phyloP scores from a whole-genome alignment of 106 monocot species.

The Xerophyta viscosa region DNA sequence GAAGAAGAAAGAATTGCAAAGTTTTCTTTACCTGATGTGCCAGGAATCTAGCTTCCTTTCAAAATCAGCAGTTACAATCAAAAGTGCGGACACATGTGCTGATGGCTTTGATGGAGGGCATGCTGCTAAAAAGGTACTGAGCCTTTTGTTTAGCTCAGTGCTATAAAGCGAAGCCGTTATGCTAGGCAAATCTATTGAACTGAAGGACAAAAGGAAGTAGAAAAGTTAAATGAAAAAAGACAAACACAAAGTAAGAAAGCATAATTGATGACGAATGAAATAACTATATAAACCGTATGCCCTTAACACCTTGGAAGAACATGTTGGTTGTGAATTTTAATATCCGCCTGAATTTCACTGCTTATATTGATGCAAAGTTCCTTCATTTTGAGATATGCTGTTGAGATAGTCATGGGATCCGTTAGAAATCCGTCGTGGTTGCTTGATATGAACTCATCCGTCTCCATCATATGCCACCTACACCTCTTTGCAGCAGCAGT shows the following conservation, averaged over 20 bases:
- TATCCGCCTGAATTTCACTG: constrained; percentile 80
- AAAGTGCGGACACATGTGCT: constrained; percentile 59
- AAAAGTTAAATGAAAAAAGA: constrained; percentile 1
- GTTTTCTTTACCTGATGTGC: constrained; percentile 61
- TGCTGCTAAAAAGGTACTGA: constrained; percentile 57
- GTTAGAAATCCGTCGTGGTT: constrained; percentile 57
- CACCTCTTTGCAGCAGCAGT: constrained; percentile 72
- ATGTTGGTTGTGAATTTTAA: constrained; percentile 89
- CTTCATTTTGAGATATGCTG: constrained; percentile 93
- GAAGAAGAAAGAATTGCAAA: too few species aligned
- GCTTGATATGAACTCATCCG: too few species aligned
- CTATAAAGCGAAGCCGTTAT: constrained; percentile 76
- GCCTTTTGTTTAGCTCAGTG: constrained; percentile 54
- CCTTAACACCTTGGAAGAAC: constrained; percentile 78
- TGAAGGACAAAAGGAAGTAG: constrained; percentile 18
- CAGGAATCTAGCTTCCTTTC: constrained; percentile 89
- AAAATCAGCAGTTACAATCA: constrained; percentile 76
- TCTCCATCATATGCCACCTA: too few species aligned
- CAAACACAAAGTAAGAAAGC: not conserved
- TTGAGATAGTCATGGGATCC: constrained; percentile 64
- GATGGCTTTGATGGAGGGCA: constrained; percentile 78
- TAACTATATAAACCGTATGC: too few species aligned
- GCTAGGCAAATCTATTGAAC: constrained; percentile 92
- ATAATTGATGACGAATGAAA: not conserved
- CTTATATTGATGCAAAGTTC: constrained; percentile 63